phyloP scores from a whole-genome alignment of 371 early-diverging fungal genomes.

The Actinomortierella wolfii region DNA sequence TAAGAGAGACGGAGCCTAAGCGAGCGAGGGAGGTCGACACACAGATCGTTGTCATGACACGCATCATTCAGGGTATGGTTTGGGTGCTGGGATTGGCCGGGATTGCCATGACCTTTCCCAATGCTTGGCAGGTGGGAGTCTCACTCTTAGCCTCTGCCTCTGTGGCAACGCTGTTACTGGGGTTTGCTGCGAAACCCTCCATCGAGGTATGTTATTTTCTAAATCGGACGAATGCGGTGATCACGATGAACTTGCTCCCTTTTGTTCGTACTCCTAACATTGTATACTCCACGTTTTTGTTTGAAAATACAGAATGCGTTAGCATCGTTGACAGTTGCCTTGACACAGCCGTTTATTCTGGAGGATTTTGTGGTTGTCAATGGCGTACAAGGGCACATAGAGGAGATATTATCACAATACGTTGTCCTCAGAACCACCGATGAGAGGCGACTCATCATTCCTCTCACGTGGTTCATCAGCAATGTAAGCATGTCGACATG shows the following conservation, averaged over 20 bases:
- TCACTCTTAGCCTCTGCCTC: conserved; percentile 48
- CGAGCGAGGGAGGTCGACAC: conserved; percentile 42
- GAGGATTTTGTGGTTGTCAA: conserved; percentile 45
- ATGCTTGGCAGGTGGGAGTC: conserved; percentile 48
- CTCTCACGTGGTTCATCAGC: conserved; percentile 43
- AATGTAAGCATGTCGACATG: conserved; percentile 17
- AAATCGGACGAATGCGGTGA: no score
- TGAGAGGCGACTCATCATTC: conserved; percentile 46
- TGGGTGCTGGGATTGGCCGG: conserved; percentile 40
- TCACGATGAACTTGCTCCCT: no score
- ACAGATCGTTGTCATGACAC: conserved; percentile 47
- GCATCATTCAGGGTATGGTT: conserved; percentile 42
- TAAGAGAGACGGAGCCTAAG: conserved; percentile 21
- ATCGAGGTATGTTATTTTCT: conserved; percentile 45
- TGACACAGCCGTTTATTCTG: conserved; percentile 48
- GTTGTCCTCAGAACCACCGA: conserved; percentile 45
- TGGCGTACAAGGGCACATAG: conserved; percentile 41
- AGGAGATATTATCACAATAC: conserved; percentile 49
- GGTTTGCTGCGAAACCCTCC: conserved; percentile 47
- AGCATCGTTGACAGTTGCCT: conserved; percentile 47
- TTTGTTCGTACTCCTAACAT: background rate
- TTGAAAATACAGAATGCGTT: conserved; percentile 35
- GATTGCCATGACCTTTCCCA: conserved; percentile 49
- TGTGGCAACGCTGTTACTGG: conserved; percentile 43
- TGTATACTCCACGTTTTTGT: background rate